These are phyloP conservation scores for Tolypocladium tropicale DNA, from an alignment of 2,329 filamentous ascomycete genomes.

Conservation along the genomic window DNA sequence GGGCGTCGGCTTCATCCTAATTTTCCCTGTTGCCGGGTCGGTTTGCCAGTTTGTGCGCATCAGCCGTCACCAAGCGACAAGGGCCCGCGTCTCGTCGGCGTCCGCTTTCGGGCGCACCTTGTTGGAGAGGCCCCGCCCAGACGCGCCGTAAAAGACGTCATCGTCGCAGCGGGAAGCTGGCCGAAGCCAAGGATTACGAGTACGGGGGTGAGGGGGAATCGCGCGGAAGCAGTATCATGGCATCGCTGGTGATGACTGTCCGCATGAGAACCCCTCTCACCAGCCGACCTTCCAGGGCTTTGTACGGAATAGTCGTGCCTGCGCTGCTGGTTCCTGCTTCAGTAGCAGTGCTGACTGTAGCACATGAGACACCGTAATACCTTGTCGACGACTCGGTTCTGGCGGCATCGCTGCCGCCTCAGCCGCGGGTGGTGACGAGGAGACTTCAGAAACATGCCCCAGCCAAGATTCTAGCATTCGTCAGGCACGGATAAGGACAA, in stretches of 20 bases:
- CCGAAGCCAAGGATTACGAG: background rate
- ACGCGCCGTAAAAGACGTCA: background rate
- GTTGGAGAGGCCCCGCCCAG: background rate
- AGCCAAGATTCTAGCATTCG: background rate
- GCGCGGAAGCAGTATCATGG: background rate
- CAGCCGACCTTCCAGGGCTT: background rate
- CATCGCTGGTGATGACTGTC: background rate
- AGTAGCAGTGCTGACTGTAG: background rate
- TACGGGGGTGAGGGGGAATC: too few species aligned
- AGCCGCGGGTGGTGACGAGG: background rate
- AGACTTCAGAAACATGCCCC: background rate
- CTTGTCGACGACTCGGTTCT: background rate
- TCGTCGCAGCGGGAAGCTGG: background rate
- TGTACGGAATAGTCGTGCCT: background rate
- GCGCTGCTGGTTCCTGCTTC: background rate
- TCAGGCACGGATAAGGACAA: too few species aligned
- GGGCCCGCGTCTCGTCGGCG: background rate
- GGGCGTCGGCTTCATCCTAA: background rate
- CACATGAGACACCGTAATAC: background rate
- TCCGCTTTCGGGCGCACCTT: background rate
- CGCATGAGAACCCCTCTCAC: background rate
- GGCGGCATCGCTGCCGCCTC: background rate
- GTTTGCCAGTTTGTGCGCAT: background rate
- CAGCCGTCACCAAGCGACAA: too few species aligned
- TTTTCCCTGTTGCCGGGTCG: too few species aligned